Percentiles rank a stretch among this genome's conserved stretches.
These are phyloP conservation scores for Coelastrella sp. DNA, from an alignment of 139 green algal genomes.

Conservation along the genomic window DNA sequence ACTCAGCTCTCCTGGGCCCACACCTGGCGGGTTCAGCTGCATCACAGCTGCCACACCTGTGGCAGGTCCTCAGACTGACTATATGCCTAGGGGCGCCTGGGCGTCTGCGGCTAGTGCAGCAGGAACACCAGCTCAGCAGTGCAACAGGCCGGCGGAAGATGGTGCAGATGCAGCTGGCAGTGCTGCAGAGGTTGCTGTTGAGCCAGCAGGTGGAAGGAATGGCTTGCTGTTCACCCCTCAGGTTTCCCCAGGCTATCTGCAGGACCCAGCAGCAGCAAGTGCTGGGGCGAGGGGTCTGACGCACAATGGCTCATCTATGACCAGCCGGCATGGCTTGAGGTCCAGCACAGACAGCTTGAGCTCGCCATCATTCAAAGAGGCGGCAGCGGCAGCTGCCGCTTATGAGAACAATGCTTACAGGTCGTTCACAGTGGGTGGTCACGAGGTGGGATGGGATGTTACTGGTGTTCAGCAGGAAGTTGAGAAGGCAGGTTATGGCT, in stretches of 20 bases:
- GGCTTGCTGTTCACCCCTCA: conserved; percentile 1
- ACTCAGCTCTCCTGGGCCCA: conserved; percentile 15
- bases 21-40: background rate
- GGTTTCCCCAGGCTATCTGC: background rate
- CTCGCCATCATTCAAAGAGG: conserved; percentile 23
- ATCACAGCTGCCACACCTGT: conserved; percentile 6
- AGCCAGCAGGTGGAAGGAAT: background rate
- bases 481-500: background rate
- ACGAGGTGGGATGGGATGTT: background rate
- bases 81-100: background rate
- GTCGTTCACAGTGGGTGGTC: no score
- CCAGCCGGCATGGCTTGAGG: background rate
- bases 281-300: background rate
- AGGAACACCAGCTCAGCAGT: background rate
- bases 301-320: background rate
- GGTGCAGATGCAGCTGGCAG: background rate
- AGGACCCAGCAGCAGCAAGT: background rate
- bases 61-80: background rate
- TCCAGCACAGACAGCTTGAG: conserved; percentile 21
- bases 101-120: background rate
- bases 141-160: background rate
- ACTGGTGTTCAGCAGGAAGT: background rate
- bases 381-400: background rate
- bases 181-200: background rate
- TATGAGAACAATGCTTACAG: background rate